A percentile compares a stretch with the other conserved stretches of the same genome.
These are phyloP conservation scores for Capronia epimyces DNA, from an alignment of 2,329 filamentous ascomycete species.

Conservation along the genomic window DNA sequence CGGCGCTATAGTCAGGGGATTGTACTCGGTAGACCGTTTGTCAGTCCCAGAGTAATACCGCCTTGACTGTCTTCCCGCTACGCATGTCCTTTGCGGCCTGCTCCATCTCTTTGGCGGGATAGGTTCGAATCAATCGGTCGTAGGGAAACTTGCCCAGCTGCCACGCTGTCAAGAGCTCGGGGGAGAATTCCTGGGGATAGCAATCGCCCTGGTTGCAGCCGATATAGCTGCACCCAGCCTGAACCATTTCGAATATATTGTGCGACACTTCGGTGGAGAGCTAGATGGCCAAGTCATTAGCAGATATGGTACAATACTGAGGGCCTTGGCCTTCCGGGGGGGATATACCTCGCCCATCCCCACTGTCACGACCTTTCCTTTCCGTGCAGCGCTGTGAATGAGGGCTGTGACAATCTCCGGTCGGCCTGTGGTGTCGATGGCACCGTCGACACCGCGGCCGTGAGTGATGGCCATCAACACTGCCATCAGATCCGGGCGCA, in stretches of 20 bases:
- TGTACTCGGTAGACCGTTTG: too few relatives aligned
- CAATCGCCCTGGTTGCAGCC: conserved; percentile 27
- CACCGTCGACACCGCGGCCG: conserved; percentile 25
- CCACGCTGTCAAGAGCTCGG: conserved; percentile 20
- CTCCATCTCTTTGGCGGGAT: conserved; percentile 35
- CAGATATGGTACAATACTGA: neutral
- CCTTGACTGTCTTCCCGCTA: conserved; percentile 32
- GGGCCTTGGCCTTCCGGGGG: too few relatives aligned
- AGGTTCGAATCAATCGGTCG: conserved; percentile 43
- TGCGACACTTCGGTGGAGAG: conserved; percentile 22
- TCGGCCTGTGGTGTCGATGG: conserved; percentile 26
- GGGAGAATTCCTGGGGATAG: conserved; percentile 27
- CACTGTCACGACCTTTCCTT: conserved; percentile 27
- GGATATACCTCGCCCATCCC: conserved; percentile 25
- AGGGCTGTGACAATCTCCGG: conserved; percentile 23
- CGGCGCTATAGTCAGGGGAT: too few relatives aligned
- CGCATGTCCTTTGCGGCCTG: conserved; percentile 31
- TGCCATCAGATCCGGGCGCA: conserved; percentile 30
- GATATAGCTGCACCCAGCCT: conserved; percentile 25
- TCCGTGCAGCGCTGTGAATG: conserved; percentile 25
- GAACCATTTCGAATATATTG: conserved; percentile 27
- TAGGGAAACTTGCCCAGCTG: conserved; percentile 44
- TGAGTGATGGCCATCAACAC: conserved; percentile 30
- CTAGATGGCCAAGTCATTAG: conserved; percentile 1
- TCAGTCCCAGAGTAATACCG: conserved; percentile 32